Base-by-base conservation (phyloP, 2,329 filamentous ascomycete species). In the Orbilia ellipsospora region DNA sequence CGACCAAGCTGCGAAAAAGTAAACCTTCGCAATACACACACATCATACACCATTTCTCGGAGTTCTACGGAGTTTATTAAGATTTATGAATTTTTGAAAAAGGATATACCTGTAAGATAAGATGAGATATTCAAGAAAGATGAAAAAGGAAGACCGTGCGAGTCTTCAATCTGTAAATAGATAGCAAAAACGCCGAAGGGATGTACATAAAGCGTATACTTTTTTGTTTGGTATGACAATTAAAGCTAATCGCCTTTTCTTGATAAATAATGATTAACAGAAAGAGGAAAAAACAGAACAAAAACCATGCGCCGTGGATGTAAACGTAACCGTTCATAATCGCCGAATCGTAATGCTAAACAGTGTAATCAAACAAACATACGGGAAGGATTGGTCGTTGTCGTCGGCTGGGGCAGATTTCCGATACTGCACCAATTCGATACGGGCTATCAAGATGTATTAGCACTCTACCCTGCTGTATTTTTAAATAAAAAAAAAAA, bases 401-500 rank as follows among this genome's bases (percentile, higher is more conserved):
- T 26, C 2, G 57, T 74, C 16, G 40, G 54, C 15, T 55, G 15
- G n/a, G 61, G 56, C 12, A 74, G 70, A 20, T 62, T 68, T 44
- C 77, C 78, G 59, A 78, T 83, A 44, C 90, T 86, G 79, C 90
- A 92, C 90, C 90, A 92, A 79, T 88, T 85, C 77, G 86, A 90
- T 65, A 92, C 85, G 72, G 88, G 87, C 88, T 90, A 45, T 28
- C 23, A 44, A 2, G 5, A 44, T 12, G 6, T 44, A 5, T 48
- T 13, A 18, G 5, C 16, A 48, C 10, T 48, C 44, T 10, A 48
- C 8, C 13, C 44, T 48, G 44, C 6, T 5, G 7, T 7, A 10
- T 36, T 36, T 36, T 36, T 6, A 36, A 36, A 7, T 10, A 36
- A 36, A 36, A 36, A 23, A 42, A n/a, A 26, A 54, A 42, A 52